A percentile compares a stretch with the other conserved stretches of the same genome.
These are phyloP conservation scores for Aspergillus ochraceus DNA, from an alignment of 2,329 filamentous ascomycete species.

Conservation along the genomic window DNA sequence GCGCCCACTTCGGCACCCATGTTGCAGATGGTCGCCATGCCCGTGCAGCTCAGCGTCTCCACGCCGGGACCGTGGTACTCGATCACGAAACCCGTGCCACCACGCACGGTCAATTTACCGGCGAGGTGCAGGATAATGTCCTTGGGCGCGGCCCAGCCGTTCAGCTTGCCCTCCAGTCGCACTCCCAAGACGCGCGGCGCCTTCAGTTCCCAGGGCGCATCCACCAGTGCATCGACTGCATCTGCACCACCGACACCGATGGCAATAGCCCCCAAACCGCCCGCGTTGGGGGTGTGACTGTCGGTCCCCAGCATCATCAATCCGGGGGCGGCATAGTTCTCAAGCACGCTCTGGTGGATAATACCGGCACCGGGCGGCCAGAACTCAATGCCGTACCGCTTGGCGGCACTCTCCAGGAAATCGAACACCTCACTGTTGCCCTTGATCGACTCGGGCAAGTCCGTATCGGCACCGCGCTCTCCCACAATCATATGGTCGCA, in stretches of 20 bases:
- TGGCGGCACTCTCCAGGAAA: constrained; percentile 88
- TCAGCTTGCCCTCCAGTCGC: constrained; percentile 76
- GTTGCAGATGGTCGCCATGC: constrained; percentile 89
- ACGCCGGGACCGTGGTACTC: constrained; percentile 93
- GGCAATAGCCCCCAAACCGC: constrained; percentile 86
- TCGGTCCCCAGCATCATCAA: constrained; percentile 99
- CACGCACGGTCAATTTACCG: constrained; percentile 85
- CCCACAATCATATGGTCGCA: constrained; percentile 99
- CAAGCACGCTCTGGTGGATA: constrained; percentile 95
- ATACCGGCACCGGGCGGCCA: constrained; percentile 94
- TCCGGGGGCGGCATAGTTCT: constrained; percentile 96
- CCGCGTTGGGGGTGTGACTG: constrained; percentile 96
- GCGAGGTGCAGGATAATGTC: constrained; percentile 91
- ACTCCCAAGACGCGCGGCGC: constrained; percentile 89
- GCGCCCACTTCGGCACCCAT: constrained; percentile 89
- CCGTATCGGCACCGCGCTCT: constrained; percentile 81
- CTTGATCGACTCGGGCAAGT: constrained; percentile 80
- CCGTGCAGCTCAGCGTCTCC: constrained; percentile 83
- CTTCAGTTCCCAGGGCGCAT: constrained; percentile 96
- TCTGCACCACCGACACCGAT: constrained; percentile 97
- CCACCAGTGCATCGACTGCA: constrained; percentile 93
- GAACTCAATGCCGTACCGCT: constrained; percentile 91
- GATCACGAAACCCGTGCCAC: constrained; percentile 90
- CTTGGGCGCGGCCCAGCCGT: constrained; percentile 91
- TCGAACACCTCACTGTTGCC: constrained; percentile 97